phyloP scores from a whole-genome alignment of 352 stramenopile species.

The Pythium oligandrum region DNA sequence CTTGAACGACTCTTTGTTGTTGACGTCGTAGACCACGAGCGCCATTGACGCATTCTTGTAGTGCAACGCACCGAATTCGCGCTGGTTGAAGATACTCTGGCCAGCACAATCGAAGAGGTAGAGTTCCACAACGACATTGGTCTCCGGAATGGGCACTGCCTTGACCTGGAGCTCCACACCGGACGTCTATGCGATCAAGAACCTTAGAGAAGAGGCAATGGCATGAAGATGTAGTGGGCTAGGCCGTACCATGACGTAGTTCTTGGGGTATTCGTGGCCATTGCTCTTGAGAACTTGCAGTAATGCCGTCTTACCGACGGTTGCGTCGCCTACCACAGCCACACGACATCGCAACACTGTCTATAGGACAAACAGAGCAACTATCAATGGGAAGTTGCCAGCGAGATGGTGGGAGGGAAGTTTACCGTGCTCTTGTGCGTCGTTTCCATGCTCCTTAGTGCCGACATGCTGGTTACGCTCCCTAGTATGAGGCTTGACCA shows the following conservation, averaged over 20 bases:
- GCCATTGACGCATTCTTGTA: slow-evolving; percentile 77
- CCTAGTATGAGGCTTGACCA: no score
- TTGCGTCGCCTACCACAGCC: slow-evolving; percentile 87
- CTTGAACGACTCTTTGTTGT: slow-evolving; percentile 87
- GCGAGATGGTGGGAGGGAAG: not conserved
- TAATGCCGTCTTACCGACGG: slow-evolving; percentile 88
- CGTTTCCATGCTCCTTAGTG: slow-evolving; percentile 88
- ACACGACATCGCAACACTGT: slow-evolving; percentile 90
- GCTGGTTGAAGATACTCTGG: slow-evolving; percentile 93
- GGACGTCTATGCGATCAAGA: slow-evolving; percentile 53
- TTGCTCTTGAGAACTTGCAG: slow-evolving; percentile 90
- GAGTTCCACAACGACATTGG: slow-evolving; percentile 90
- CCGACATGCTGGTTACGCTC: slow-evolving; percentile 45
- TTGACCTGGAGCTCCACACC: slow-evolving; percentile 90
- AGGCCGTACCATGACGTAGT: slow-evolving; percentile 88
- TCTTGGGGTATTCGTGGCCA: slow-evolving; percentile 91
- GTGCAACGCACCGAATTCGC: slow-evolving; percentile 83
- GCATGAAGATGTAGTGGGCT: no score
- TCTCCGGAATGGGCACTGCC: slow-evolving; percentile 84
- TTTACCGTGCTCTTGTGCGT: slow-evolving; percentile 83
- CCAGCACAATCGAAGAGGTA: slow-evolving; percentile 92
- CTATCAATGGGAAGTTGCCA: not conserved
- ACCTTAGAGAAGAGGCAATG: no score
- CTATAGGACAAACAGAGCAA: slow-evolving; percentile 17
- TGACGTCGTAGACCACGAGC: slow-evolving; percentile 79